phyloP scores from a whole-genome alignment of 2,329 filamentous ascomycete genomes.

The Hyphodiscus sp. region DNA sequence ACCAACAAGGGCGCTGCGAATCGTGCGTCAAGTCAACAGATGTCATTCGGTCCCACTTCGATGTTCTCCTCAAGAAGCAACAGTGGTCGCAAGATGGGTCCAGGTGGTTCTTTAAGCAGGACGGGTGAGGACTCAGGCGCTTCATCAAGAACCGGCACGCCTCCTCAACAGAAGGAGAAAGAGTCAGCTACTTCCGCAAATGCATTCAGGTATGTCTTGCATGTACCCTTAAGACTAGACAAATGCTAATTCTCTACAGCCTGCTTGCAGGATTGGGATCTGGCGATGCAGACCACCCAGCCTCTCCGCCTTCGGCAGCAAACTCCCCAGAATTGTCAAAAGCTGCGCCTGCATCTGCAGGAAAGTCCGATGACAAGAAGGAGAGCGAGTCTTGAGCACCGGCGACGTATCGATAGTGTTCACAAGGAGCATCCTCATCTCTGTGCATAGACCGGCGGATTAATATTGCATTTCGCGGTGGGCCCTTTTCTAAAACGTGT shows the following conservation, averaged over 20 bases:
- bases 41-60: slow-evolving; percentile 71
- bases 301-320: slow-evolving; percentile 63
- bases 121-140: slow-evolving; percentile 78
- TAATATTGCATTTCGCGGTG: slow-evolving; percentile 39
- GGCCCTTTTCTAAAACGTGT: slow-evolving; percentile 35
- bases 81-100: slow-evolving; percentile 76
- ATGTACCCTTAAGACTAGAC: neutral
- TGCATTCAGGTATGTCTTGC: slow-evolving; percentile 77
- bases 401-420: slow-evolving; percentile 32
- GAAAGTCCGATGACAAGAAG: slow-evolving; percentile 40
- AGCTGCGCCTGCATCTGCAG: slow-evolving; percentile 44
- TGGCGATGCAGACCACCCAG: slow-evolving; percentile 51
- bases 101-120: slow-evolving; percentile 64
- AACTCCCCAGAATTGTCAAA: slow-evolving; percentile 62
- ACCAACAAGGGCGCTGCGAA: slow-evolving; percentile 53
- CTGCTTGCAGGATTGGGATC: slow-evolving; percentile 44
- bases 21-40: slow-evolving; percentile 53
- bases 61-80: slow-evolving; percentile 87
- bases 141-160: slow-evolving; percentile 85
- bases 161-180: slow-evolving; percentile 62
- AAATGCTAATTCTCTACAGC: slow-evolving; percentile 33
- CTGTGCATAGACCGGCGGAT: slow-evolving; percentile 38
- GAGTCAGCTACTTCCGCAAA: slow-evolving; percentile 68
- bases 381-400: slow-evolving; percentile 38
- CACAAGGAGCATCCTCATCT: slow-evolving; percentile 35